Conservation (phyloP, 768 basidiomycete species). For the Dendrothele bispora region DNA sequence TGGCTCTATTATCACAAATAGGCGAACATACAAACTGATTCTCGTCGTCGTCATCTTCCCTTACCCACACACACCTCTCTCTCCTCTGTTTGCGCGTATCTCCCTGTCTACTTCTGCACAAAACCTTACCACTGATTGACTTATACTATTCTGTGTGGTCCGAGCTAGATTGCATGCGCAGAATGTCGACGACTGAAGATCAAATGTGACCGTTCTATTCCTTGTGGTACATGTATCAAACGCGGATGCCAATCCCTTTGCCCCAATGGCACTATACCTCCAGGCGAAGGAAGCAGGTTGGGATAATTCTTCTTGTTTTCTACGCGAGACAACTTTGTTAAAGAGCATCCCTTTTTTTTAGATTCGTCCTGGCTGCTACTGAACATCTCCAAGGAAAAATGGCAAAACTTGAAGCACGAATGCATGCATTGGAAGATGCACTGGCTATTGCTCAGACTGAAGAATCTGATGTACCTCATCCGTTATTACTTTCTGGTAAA, state of each 20-base stretch:
- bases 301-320: constrained; percentile 14
- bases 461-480: constrained; percentile 40
- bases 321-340: not conserved
- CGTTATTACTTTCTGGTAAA: constrained; percentile 31
- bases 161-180: constrained; percentile 44
- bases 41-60: not conserved
- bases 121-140: not conserved
- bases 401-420: constrained; percentile 45
- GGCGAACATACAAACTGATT: constrained; percentile 6
- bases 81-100: constrained; percentile 7
- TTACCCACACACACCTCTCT: not conserved
- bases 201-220: constrained; percentile 20
- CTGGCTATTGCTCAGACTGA: constrained; percentile 44
- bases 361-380: constrained; percentile 53
- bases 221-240: constrained; percentile 51
- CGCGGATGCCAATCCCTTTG: constrained; percentile 51
- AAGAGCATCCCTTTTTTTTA: constrained; percentile 13
- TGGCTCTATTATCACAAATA: not conserved
- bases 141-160: constrained; percentile 17
- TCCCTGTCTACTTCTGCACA: not conserved
- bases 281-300: constrained; percentile 54
- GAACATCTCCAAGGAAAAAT: constrained; percentile 52
- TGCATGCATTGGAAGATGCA: constrained; percentile 56
- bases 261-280: constrained; percentile 55
- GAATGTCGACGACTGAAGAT: constrained; percentile 43